These are phyloP conservation scores for Alternaria longipes DNA, from an alignment of 2,329 filamentous ascomycete genomes.

Conservation along the genomic window DNA sequence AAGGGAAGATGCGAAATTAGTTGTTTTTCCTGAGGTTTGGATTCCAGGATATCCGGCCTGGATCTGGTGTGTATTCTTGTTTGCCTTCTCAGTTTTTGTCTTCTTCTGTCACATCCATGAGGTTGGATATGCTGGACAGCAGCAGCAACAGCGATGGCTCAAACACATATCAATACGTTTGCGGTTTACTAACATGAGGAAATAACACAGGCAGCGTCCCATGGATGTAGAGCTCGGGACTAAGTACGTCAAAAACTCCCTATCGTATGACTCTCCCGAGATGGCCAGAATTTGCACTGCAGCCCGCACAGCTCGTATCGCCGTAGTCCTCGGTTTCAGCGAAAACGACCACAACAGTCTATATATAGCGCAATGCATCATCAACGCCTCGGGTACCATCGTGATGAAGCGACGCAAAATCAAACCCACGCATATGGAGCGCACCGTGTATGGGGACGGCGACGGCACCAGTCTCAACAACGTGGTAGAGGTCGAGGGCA, in stretches of 20 bases:
- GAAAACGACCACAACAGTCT: conserved; percentile 49
- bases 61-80: conserved; percentile 35
- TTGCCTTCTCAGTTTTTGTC: background rate
- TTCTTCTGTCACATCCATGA: background rate
- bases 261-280: conserved; percentile 53
- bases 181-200: background rate
- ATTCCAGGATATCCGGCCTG: conserved; percentile 57
- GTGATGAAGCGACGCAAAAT: conserved; percentile 53
- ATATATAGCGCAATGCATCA: conserved; percentile 54
- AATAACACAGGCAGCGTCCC: conserved; percentile 48
- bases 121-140: background rate
- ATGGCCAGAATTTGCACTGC: conserved; percentile 55
- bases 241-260: conserved; percentile 57
- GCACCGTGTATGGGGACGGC: conserved; percentile 55
- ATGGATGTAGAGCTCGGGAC: conserved; percentile 53
- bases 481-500: conserved; percentile 33
- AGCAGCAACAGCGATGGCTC: conserved; percentile 33
- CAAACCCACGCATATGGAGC: conserved; percentile 56
- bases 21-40: conserved; percentile 61
- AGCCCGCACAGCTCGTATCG: conserved; percentile 46
- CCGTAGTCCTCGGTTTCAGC: conserved; percentile 53
- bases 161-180: background rate
- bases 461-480: conserved; percentile 46
- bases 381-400: conserved; percentile 46
- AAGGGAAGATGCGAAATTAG: conserved; percentile 61